Base-by-base conservation (phyloP, 805 yeast genomes). In the Tanozyma kutaoensis region DNA sequence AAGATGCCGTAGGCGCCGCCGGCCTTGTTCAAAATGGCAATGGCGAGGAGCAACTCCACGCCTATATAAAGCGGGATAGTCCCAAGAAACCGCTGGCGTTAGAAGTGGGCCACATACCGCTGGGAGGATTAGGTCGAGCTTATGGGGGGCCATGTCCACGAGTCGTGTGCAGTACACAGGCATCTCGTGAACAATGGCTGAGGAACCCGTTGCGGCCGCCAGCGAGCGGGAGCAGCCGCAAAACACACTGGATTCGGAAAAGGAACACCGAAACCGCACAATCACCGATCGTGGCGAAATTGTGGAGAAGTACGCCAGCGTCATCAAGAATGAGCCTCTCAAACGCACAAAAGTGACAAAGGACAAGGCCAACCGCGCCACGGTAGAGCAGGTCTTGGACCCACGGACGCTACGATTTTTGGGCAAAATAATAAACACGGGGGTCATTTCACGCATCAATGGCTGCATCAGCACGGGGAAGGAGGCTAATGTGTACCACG, bases 401-500 rank as follows among this genome's bases (percentile, higher is more conserved):
- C 97, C 97, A 4, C 66, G 97, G 35, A 91, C 99, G 1, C 63
- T 86, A 58, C 62, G 72, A 40, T 88, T 88, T 44, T 60, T 91
- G 29, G 73, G 76, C 28, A 82, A 81, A 34, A 62, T 91, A 48
- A 76, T 82, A 50, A 80, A 75, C 43, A 76, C 80, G 40, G 95
- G 95, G 4, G 67, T 81, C 5, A 71, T 91, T 19, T 72, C 91
- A 2, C 72, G 79, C 38, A 76, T 91, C 42, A 82, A 86, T 41
- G 98, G 98, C 9, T 91, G 97, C 48, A 64, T 91, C 26, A 75
- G 91, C 42, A 91, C 98, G 0, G 99, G 99, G 25, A 91, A 91
- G 50, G 99, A 91, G 52, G 98, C 98, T n/a, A 91, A 91, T 45
- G 96, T 91, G 1, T 91, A 91, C 48, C 66, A 58, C 34, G 66